A percentile compares a stretch with the other conserved stretches of the same genome.
These are phyloP conservation scores for Aphelidium insulamus DNA, from an alignment of 371 early-diverging fungal species.

Conservation along the genomic window DNA sequence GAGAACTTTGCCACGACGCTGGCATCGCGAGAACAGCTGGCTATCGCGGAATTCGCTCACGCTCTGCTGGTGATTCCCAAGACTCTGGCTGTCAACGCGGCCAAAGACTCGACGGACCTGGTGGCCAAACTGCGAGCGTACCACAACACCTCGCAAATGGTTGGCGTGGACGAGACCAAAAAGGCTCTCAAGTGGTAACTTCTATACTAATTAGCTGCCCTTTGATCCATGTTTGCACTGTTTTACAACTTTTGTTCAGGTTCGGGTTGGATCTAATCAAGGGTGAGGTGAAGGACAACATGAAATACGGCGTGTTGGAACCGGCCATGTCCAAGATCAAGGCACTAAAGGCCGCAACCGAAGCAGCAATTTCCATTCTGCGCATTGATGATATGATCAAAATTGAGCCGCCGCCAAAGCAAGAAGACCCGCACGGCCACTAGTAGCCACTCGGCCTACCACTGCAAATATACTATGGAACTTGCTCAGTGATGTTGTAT, in stretches of 20 bases:
- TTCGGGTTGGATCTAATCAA: slow-evolving; percentile 84
- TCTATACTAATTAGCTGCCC: slow-evolving; percentile 7
- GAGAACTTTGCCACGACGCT: slow-evolving; percentile 84
- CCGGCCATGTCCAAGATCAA: slow-evolving; percentile 98
- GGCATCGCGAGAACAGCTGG: slow-evolving; percentile 79
- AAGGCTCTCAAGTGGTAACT: slow-evolving; percentile 47
- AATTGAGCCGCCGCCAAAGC: slow-evolving; percentile 13
- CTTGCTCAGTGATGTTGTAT: too few relatives aligned
- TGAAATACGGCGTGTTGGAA: slow-evolving; percentile 93
- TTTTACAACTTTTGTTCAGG: slow-evolving; percentile 2
- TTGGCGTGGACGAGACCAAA: slow-evolving; percentile 36
- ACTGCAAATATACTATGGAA: too few relatives aligned
- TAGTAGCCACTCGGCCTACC: slow-evolving; percentile 1
- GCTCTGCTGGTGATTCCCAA: slow-evolving; percentile 94
- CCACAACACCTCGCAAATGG: slow-evolving; percentile 43
- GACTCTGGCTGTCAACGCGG: slow-evolving; percentile 96
- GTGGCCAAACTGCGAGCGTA: slow-evolving; percentile 87
- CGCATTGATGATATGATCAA: slow-evolving; percentile 98
- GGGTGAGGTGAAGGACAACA: slow-evolving; percentile 86
- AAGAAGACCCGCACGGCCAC: slow-evolving; percentile 22
- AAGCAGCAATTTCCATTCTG: slow-evolving; percentile 97
- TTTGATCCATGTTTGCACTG: not conserved
- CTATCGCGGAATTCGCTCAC: slow-evolving; percentile 95
- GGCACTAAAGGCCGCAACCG: slow-evolving; percentile 96
- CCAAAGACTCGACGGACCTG: slow-evolving; percentile 93